A percentile compares a stretch with the other conserved stretches of the same genome.
Evolutionary conservation across 805 yeast genomes (phyloP).

Genomic region (Zygotorulaspora danielsina): DNA sequence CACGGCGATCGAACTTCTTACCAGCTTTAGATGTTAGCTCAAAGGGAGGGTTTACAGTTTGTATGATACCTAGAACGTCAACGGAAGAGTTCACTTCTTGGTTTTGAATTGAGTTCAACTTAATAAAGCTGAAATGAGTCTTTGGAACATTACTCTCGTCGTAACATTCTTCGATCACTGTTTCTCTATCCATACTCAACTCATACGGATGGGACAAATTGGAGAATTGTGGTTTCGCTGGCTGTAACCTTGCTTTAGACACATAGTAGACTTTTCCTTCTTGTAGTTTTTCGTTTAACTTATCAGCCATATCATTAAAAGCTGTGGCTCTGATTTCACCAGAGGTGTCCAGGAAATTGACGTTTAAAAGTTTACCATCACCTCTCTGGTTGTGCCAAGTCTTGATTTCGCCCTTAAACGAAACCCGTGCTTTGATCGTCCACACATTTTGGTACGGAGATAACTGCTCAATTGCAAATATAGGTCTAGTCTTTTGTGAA

Average conservation of each 20-base stretch:
- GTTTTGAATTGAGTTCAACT: constrained; percentile 59
- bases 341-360: constrained; percentile 85
- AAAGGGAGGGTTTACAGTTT: constrained; percentile 66
- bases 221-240: constrained; percentile 82
- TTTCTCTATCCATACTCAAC: constrained; percentile 72
- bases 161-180: constrained; percentile 64
- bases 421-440: constrained; percentile 91
- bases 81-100: constrained; percentile 67
- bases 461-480: constrained; percentile 76
- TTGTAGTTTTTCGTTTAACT: constrained; percentile 66
- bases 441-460: constrained; percentile 89
- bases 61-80: constrained; percentile 85
- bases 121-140: constrained; percentile 69
- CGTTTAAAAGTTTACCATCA: constrained; percentile 84
- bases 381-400: constrained; percentile 85
- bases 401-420: constrained; percentile 80
- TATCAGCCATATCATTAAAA: constrained; percentile 81
- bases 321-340: constrained; percentile 96
- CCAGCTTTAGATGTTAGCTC: constrained; percentile 88
- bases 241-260: constrained; percentile 72
- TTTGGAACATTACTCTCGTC: constrained; percentile 68
- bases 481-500: constrained; percentile 37
- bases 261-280: constrained; percentile 89
- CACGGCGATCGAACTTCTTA: constrained; percentile 88
- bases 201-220: constrained; percentile 86